A percentile compares a stretch with the other conserved stretches of the same genome.
phyloP scores from a whole-genome alignment of 495 filamentous ascomycete genomes.

The Margaritispora aquatica region DNA sequence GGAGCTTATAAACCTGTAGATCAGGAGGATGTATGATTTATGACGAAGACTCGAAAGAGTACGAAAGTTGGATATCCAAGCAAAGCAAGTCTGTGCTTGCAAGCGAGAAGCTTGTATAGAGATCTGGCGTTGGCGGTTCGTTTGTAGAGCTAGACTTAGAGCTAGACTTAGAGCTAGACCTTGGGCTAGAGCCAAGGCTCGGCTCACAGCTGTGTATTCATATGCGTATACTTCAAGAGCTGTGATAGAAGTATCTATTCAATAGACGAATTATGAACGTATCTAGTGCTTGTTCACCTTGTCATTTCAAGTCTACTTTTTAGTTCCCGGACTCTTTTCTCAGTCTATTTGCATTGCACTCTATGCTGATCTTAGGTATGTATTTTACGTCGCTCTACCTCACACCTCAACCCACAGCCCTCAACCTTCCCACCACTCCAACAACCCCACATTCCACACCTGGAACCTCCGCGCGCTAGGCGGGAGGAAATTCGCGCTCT shows the following conservation, averaged over 20 bases:
- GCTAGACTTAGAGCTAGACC: background rate
- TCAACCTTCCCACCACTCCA: constrained; percentile 36
- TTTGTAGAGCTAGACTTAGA: background rate
- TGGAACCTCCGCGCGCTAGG: constrained; percentile 47
- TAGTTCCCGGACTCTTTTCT: too few relatives aligned
- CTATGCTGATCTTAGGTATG: too few relatives aligned
- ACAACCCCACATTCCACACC: constrained; percentile 61
- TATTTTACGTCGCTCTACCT: background rate
- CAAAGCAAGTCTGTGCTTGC: background rate
- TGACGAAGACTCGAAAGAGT: too few relatives aligned
- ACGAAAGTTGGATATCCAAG: too few relatives aligned
- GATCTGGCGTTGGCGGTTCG: background rate
- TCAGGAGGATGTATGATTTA: constrained; percentile 44
- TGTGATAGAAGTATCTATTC: too few relatives aligned
- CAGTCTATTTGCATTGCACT: too few relatives aligned
- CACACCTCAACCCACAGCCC: background rate
- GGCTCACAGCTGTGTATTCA: too few relatives aligned
- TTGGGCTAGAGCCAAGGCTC: background rate
- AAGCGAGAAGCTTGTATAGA: background rate
- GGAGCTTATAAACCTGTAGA: constrained; percentile 60
- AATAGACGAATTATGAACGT: background rate
- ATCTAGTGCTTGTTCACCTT: background rate
- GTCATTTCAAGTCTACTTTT: too few relatives aligned
- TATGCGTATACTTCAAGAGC: too few relatives aligned
- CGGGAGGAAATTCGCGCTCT: constrained; percentile 51